phyloP scores from a whole-genome alignment of 768 basidiomycete genomes.

The Amanita brunnescens region DNA sequence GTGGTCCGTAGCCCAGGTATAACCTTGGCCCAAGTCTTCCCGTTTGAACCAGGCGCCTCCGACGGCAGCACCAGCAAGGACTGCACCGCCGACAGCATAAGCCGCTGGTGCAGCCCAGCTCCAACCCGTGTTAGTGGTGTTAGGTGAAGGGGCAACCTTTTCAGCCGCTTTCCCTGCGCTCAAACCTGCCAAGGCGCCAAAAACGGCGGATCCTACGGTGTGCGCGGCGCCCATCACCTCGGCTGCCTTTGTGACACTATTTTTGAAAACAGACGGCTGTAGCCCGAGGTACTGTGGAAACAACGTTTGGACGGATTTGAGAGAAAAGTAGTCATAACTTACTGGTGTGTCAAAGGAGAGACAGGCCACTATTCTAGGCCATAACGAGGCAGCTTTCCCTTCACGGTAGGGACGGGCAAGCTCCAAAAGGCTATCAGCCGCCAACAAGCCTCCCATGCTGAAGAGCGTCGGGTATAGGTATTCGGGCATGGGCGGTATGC shows the following conservation, averaged over 20 bases:
- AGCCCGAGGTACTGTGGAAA: slow-evolving; percentile 70
- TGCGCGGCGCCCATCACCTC: slow-evolving; percentile 61
- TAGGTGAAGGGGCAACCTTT: slow-evolving; percentile 16
- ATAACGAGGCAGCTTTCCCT: slow-evolving; percentile 40
- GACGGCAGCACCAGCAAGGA: slow-evolving; percentile 76
- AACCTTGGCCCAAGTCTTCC: slow-evolving; percentile 62
- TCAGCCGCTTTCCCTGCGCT: slow-evolving; percentile 32
- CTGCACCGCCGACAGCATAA: slow-evolving; percentile 62
- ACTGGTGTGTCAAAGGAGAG: slow-evolving; percentile 91
- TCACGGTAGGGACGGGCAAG: slow-evolving; percentile 64
- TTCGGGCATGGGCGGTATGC: background rate
- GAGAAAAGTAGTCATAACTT: slow-evolving; percentile 18
- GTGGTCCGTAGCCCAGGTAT: slow-evolving; percentile 76
- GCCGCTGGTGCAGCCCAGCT: slow-evolving; percentile 58
- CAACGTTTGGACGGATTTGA: background rate
- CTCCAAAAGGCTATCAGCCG: slow-evolving; percentile 74
- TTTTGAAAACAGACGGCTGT: slow-evolving; percentile 80
- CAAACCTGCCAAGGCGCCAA: slow-evolving; percentile 47
- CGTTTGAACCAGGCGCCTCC: slow-evolving; percentile 79
- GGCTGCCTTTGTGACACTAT: slow-evolving; percentile 65
- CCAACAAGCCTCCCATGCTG: slow-evolving; percentile 91
- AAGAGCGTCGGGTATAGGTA: background rate
- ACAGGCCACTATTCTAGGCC: slow-evolving; percentile 83
- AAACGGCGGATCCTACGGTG: slow-evolving; percentile 51
- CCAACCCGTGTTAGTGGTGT: slow-evolving; percentile 34